Evolutionary conservation across 2,329 filamentous ascomycete genomes (phyloP).

Genomic region (Zasmidium angulare): DNA sequence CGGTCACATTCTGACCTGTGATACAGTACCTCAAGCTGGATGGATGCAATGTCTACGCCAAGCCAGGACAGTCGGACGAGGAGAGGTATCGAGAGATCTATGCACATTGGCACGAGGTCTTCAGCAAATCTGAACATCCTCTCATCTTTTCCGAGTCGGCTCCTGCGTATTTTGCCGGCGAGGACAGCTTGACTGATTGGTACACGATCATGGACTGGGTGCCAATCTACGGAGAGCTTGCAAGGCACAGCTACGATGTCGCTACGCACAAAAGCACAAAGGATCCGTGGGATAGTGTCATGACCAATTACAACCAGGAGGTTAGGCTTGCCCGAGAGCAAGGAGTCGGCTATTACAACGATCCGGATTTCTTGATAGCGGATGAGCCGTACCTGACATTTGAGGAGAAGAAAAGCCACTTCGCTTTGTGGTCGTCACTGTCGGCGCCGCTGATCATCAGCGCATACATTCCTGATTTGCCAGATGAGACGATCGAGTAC

Average conservation of each 20-base stretch:
- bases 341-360: not conserved
- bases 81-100: constrained; percentile 1
- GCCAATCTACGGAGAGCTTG: not conserved
- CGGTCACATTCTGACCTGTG: too few species aligned
- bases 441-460: constrained; percentile 1
- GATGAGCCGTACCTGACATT: constrained; percentile 1
- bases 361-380: constrained; percentile 1
- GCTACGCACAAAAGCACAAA: not conserved
- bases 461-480: constrained; percentile 1
- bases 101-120: constrained; percentile 1
- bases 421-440: constrained; percentile 1
- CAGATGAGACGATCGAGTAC: not conserved
- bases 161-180: constrained; percentile 1
- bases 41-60: constrained; percentile 4
- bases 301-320: constrained; percentile 2
- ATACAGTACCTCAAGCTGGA: constrained; percentile 1
- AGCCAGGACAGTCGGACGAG: not conserved
- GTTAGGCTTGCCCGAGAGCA: constrained; percentile 1
- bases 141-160: constrained; percentile 3
- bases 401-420: constrained; percentile 2
- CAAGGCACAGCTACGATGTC: not conserved
- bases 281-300: not conserved
- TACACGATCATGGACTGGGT: constrained; percentile 4
- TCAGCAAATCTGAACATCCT: not conserved
- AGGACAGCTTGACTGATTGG: constrained; percentile 4